A percentile compares a stretch with the other conserved stretches of the same genome.
These are phyloP conservation scores for Candida corydali DNA, from an alignment of 805 yeast genomes.

Conservation along the genomic window DNA sequence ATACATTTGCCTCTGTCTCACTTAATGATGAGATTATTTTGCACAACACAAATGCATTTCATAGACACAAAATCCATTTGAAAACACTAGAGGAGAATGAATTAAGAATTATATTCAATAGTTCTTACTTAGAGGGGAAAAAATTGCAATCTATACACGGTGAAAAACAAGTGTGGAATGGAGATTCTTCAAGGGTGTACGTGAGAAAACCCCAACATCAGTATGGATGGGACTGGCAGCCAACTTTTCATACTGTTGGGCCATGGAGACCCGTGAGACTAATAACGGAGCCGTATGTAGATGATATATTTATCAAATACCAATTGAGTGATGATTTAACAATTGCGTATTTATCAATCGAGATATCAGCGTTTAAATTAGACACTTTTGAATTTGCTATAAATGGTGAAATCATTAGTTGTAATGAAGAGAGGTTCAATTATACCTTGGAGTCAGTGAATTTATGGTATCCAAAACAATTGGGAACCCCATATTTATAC, in stretches of 20 bases:
- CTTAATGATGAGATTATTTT: conserved; percentile 33
- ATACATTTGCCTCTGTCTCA: conserved; percentile 37
- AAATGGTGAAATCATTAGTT: background rate
- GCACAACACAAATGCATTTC: conserved; percentile 40
- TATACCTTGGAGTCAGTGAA: conserved; percentile 18
- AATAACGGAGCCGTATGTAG: conserved; percentile 9
- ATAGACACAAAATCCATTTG: conserved; percentile 26
- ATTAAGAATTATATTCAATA: conserved; percentile 32
- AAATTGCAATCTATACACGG: conserved; percentile 26
- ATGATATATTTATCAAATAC: conserved; percentile 3
- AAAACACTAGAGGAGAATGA: conserved; percentile 16
- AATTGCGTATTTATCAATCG: background rate
- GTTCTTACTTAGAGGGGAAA: conserved; percentile 31
- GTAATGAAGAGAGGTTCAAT: background rate
- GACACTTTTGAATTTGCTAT: background rate
- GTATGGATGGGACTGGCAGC: conserved; percentile 59
- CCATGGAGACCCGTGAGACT: conserved; percentile 35
- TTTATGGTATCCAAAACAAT: conserved; percentile 39
- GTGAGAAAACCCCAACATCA: conserved; percentile 51
- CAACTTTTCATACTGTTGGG: conserved; percentile 39
- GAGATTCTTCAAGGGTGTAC: conserved; percentile 40
- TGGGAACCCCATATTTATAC: conserved; percentile 34
- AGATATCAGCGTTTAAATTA: background rate
- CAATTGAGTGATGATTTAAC: background rate
- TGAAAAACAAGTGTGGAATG: conserved; percentile 31